A percentile compares a stretch with the other conserved stretches of the same genome.
These are phyloP conservation scores for Calonectria multiphialidica DNA, from an alignment of 2,329 filamentous ascomycete genomes.

Conservation along the genomic window DNA sequence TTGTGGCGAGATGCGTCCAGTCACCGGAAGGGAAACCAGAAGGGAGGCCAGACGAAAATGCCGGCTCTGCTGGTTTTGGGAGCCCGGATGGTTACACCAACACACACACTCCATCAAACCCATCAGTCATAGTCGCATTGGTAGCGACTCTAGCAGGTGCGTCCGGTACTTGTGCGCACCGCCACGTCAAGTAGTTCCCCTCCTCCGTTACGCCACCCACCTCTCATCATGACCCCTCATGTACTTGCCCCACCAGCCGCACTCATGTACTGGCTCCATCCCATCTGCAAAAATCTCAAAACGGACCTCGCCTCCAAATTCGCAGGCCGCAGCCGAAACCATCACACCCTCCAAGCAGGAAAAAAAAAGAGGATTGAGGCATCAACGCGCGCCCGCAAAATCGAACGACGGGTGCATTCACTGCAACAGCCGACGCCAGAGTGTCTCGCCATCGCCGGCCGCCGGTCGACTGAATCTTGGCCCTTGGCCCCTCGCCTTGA, in stretches of 20 bases:
- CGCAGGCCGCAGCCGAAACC: constrained; percentile 37
- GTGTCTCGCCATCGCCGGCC: constrained; percentile 31
- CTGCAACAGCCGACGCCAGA: constrained; percentile 24
- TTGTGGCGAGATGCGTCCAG: neutral
- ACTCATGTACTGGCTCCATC: constrained; percentile 17
- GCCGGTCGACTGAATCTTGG: neutral
- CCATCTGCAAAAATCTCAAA: constrained; percentile 41
- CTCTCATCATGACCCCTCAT: neutral
- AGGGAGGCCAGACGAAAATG: neutral
- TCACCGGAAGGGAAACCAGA: too few relatives aligned
- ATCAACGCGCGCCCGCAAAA: constrained; percentile 32
- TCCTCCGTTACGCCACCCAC: neutral
- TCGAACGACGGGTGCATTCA: constrained; percentile 42
- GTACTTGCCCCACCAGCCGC: constrained; percentile 22
- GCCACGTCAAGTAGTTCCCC: constrained; percentile 32
- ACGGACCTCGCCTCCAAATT: constrained; percentile 41
- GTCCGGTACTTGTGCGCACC: constrained; percentile 29
- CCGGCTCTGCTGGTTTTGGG: neutral
- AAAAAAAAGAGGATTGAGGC: constrained; percentile 26
- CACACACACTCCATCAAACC: neutral
- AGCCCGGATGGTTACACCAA: constrained; percentile 3
- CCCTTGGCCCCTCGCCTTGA: constrained; percentile 10
- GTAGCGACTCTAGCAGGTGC: neutral
- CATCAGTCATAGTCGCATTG: constrained; percentile 10
- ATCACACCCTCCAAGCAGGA: constrained; percentile 36